These are phyloP conservation scores for Achaetomiella virescens DNA, from an alignment of 495 filamentous ascomycete species.

Conservation along the genomic window DNA sequence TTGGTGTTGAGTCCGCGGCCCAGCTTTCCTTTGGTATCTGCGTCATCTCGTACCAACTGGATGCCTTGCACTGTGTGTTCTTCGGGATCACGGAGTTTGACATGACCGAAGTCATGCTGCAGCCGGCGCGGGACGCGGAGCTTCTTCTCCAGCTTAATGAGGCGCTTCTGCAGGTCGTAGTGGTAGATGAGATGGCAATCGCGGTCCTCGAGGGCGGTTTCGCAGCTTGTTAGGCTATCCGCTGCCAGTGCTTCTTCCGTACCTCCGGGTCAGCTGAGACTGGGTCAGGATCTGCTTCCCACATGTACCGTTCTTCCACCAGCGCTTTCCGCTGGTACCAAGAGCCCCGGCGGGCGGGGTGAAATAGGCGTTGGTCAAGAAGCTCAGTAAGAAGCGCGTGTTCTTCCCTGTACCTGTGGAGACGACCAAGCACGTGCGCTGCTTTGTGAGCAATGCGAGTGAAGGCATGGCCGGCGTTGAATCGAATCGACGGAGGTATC, in stretches of 20 bases:
- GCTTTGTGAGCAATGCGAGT: constrained; percentile 87
- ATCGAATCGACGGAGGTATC: constrained; percentile 89
- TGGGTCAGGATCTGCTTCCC: constrained; percentile 46
- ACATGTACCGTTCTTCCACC: constrained; percentile 93
- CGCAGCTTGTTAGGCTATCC: constrained; percentile 76
- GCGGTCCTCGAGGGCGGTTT: constrained; percentile 76
- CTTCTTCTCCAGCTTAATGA: constrained; percentile 79
- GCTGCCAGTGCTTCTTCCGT: constrained; percentile 79
- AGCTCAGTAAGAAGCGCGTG: constrained; percentile 69
- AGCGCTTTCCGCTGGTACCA: constrained; percentile 97
- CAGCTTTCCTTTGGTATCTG: constrained; percentile 32
- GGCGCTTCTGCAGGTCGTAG: constrained; percentile 88
- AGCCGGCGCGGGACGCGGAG: constrained; percentile 78
- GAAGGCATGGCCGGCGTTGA: constrained; percentile 89
- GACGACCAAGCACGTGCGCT: constrained; percentile 69
- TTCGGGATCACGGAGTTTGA: constrained; percentile 63
- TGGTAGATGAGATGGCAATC: constrained; percentile 88
- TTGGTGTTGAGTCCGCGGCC: constrained; percentile 54
- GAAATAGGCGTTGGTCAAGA: constrained; percentile 76
- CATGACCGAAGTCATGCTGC: constrained; percentile 90
- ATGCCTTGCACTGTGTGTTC: constrained; percentile 72
- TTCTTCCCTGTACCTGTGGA: constrained; percentile 75
- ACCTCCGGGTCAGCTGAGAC: constrained; percentile 29
- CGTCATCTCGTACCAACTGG: constrained; percentile 57
- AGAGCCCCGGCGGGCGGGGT: constrained; percentile 72